These are phyloP conservation scores for Setomelanomma holmii DNA, from an alignment of 2,329 filamentous ascomycete species.

Conservation along the genomic window DNA sequence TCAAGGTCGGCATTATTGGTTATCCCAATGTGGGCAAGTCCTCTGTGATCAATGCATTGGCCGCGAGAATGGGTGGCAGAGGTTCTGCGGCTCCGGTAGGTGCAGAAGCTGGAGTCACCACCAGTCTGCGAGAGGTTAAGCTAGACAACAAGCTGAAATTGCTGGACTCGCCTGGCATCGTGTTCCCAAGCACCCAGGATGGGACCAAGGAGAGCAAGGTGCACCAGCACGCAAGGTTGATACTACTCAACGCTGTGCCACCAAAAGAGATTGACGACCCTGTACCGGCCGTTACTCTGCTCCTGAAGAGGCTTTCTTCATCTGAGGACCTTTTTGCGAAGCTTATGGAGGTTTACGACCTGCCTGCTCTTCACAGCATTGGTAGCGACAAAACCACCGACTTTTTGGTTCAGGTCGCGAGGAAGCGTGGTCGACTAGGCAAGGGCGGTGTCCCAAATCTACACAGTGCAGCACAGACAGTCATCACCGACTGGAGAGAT, in stretches of 20 bases:
- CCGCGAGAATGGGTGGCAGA: conserved; percentile 74
- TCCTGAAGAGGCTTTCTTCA: conserved; percentile 80
- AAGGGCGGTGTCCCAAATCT: conserved; percentile 91
- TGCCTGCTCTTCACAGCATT: conserved; percentile 74
- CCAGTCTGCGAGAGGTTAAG: conserved; percentile 86
- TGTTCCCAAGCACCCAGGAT: conserved; percentile 75
- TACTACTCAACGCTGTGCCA: conserved; percentile 89
- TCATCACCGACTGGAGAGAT: conserved; percentile 96
- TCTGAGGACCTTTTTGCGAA: conserved; percentile 78
- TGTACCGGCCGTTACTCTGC: conserved; percentile 80
- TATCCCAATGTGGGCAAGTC: conserved; percentile 98
- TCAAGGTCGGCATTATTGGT: conserved; percentile 91
- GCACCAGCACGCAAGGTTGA: conserved; percentile 79
- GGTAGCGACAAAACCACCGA: conserved; percentile 83
- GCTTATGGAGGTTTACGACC: conserved; percentile 81
- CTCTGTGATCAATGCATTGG: conserved; percentile 92
- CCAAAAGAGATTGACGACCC: conserved; percentile 95
- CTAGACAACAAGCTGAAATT: conserved; percentile 93
- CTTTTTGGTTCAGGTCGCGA: conserved; percentile 92
- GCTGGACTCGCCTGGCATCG: conserved; percentile 92
- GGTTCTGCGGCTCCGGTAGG: conserved; percentile 81
- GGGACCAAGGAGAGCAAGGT: conserved; percentile 60
- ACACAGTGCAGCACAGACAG: conserved; percentile 84
- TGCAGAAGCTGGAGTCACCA: conserved; percentile 91
- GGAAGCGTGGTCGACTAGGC: conserved; percentile 88